Base-by-base conservation (phyloP, 2,329 filamentous ascomycete genomes). In the Monosporascus cannonballus region DNA sequence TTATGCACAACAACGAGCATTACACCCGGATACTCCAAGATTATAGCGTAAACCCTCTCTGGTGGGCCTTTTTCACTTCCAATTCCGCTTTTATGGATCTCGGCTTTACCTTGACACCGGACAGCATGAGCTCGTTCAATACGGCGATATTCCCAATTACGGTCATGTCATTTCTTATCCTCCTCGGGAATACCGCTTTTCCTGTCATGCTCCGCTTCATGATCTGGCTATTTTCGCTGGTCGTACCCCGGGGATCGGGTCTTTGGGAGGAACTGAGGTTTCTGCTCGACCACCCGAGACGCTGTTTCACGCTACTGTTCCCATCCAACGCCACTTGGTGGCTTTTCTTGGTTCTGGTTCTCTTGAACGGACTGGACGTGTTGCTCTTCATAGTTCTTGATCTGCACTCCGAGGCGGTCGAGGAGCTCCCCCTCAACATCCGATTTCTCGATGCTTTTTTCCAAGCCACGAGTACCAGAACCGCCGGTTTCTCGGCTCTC, bases 181-280 rank as follows among this genome's bases (percentile, higher is more conserved):
- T 97, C 56, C 90, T 96, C 55, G 93, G 93, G 52, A 97, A 97
- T 64, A 97, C 93, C 0, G 94, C 88, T 0, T 97, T 97, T 61
- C 94, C 93, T 0, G 89, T 94, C 64, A 92, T 96, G 87, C 80
- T 97, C 24, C 87, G 94, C 7, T 89, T 96, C 64, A 83, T 94
- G 56, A 97, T 99, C 55, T 99, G 94, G 93, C 62, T 86, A 1
- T 66, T 81, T 36, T 90, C 89, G 14, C 83, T 86, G 51, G 59
- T 88, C 47, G 80, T 85, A 1, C 85, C 88, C 3, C 72, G 71
- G 25, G 79, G 71, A 6, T 89, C 84, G 25, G 85, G 86, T 1
- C 68, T 95, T 1, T 96, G 89, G 84, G 93, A 99, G 68, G 93
- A 96, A 67, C 74, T 97, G 11, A 82, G 83, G 38, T 99, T 99